Percentiles rank a stretch among this genome's conserved stretches.
Conservation (phyloP, 2,329 filamentous ascomycete genomes). For the Alternaria burnsii region DNA sequence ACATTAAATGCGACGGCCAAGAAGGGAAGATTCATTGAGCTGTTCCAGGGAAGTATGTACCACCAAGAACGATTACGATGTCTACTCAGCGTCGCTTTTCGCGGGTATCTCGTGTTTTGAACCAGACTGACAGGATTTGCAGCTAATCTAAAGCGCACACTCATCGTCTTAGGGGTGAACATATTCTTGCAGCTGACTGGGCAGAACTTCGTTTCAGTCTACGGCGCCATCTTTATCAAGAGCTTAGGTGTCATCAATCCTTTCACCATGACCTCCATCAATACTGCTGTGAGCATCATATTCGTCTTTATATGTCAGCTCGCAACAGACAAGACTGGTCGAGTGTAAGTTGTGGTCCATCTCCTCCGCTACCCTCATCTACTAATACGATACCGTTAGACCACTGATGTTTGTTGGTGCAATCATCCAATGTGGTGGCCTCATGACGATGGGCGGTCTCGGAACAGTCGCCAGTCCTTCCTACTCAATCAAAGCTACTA, state of each 20-base stretch:
- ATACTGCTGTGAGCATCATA: neutral
- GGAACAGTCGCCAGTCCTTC: neutral
- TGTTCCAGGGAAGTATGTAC: neutral
- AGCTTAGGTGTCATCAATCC: no score
- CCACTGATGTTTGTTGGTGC: neutral
- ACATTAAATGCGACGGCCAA: neutral
- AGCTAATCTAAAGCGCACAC: neutral
- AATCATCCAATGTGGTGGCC: neutral
- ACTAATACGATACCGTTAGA: neutral
- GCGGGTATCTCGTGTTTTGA: neutral
- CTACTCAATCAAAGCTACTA: neutral
- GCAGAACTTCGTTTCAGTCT: neutral
- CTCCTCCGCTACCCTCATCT: neutral
- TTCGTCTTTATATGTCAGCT: neutral
- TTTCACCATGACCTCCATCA: neutral
- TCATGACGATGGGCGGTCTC: neutral
- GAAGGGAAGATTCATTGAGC: neutral
- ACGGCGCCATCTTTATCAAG: neutral
- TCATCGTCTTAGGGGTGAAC: neutral
- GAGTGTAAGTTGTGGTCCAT: neutral
- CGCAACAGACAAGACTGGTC: neutral
- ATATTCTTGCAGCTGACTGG: neutral
- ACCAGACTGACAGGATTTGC: neutral
- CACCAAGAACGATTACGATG: neutral
- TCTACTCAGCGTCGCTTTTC: neutral